Base-by-base conservation (phyloP, 108 stramenopile genomes). In the Cyclostephanos tholiformis region DNA sequence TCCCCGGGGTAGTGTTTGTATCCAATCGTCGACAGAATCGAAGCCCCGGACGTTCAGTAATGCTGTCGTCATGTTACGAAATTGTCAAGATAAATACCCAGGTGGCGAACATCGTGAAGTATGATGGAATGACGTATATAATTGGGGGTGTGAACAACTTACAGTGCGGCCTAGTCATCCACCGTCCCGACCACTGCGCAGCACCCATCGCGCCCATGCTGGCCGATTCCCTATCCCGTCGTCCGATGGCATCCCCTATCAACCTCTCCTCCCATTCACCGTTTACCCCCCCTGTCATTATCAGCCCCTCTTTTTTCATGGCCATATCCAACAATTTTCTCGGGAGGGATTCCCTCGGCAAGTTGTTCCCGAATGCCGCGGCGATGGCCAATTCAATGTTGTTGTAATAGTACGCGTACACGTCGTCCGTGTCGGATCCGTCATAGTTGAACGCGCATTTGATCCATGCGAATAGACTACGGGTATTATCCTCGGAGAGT, bases 181-280 rank as follows among this genome's bases (percentile, higher is more conserved):
- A 91, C 48, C 69, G 75, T 2, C 90, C 90, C 2, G 79, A 85
- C 90, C 90, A 91, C 67, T 89, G 90, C 5, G 79, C 90, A 16
- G 82, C 82, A 19, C 89, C 89, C 89, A 90, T 91, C 27, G 90
- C 90, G 14, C 90, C 90, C 49, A 91, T 43, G 22, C 84, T 85
- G 51, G 86, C 84, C 38, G 78, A 60, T 49, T 91, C 90, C n/a
- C 90, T 62, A 44, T 89, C 84, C 60, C 65, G 41, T 41, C 82
- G 69, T 1, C 82, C 57, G 67, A 87, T 82, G 11, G 67, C 51
- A 46, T 84, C 85, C 9, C 90, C 90, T 12, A 86, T 39, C 29
- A 61, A 46, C 52, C 63, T 46, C 50, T 89, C 84, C 74, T 88
- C 89, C 67, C 67, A 79, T 39, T 79, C n/a, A n/a, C n/a, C n/a